Base-by-base conservation (phyloP, 1,284 basidiomycete genomes). In the Cutaneotrichosporon cutaneum region DNA sequence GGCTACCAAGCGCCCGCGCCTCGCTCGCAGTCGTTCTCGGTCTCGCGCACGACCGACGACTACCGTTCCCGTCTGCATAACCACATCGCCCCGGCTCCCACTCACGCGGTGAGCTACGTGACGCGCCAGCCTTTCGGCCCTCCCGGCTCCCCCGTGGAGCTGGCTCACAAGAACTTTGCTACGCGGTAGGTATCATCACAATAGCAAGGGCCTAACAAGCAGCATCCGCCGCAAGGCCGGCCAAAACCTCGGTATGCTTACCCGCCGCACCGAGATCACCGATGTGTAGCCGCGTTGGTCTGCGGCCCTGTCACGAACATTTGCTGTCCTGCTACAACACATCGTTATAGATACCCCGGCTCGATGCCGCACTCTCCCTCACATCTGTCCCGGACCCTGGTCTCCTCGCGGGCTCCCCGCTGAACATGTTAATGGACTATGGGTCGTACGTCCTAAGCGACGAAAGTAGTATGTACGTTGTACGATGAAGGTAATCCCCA, bases 101-200 rank as follows among this genome's bases (percentile, higher is more conserved):
- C 21, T 4, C 42, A 14, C 32, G 53, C 32, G 2, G 30, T 32
- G 11, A 36, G 44, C 35, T 50, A 56, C 14, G 54, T 67, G 53
- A 82, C 86, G 56, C 87, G 91, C 78, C 91, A 93, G 82, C 91
- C 91, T 66, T 85, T 85, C 63, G 91, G 91, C 67, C 91, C 91
- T 60, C 91, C 91, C 58, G 89, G 89, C 27, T 89, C 88, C 74
- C 85, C 86, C 61, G 90, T 92, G 71, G 91, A 93, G 75, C 85
- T 94, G 47, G 87, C 88, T n/a, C 86, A 88, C 53, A 89, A 89
- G 83, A 94, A 94, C 80, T 94, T 94, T 81, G 90, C 91, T 22
- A 63, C 68, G 27, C 55, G 72, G 66, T 60, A 47, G 59, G 54
- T 54, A n/a, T n/a, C n/a, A n/a, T n/a, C n/a, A n/a, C n/a, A n/a